These are phyloP conservation scores for Ballota nigra DNA, from an alignment of 257 asterid genomes.

Conservation along the genomic window DNA sequence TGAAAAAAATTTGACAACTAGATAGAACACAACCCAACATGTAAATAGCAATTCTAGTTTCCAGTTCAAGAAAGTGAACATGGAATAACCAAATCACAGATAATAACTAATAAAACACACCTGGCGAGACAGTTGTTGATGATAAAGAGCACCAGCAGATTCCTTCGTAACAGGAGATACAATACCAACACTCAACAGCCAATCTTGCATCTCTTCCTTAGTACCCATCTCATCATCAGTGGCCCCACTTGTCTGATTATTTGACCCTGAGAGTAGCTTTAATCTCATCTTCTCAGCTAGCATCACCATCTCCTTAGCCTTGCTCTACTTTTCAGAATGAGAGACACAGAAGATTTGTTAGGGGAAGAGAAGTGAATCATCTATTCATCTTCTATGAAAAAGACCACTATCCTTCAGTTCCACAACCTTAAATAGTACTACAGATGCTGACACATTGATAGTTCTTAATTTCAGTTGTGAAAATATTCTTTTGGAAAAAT, in stretches of 20 bases:
- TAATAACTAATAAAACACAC: conserved; percentile 33
- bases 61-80: not conserved
- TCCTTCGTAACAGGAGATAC: conserved; percentile 97
- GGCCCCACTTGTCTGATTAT: conserved; percentile 54
- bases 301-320: conserved; percentile 97
- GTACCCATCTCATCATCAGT: conserved; percentile 86
- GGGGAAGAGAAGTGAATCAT: not conserved
- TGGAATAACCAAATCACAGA: not conserved
- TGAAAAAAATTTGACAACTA: not conserved
- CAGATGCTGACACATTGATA: not conserved
- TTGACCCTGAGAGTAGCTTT: conserved; percentile 85
- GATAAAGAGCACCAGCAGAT: conserved; percentile 97
- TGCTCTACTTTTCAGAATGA: conserved; percentile 45
- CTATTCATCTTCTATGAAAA: conserved; percentile 2
- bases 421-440: not conserved
- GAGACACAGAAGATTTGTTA: conserved; percentile 12
- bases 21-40: not conserved
- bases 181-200: conserved; percentile 93
- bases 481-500: not conserved
- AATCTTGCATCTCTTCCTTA: conserved; percentile 97
- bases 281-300: conserved; percentile 96
- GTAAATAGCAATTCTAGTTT: not conserved
- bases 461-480: not conserved
- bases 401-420: conserved; percentile 11
- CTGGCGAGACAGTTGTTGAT: conserved; percentile 97